phyloP scores from a whole-genome alignment of 768 basidiomycete genomes.

The Pulveroboletus sp. region DNA sequence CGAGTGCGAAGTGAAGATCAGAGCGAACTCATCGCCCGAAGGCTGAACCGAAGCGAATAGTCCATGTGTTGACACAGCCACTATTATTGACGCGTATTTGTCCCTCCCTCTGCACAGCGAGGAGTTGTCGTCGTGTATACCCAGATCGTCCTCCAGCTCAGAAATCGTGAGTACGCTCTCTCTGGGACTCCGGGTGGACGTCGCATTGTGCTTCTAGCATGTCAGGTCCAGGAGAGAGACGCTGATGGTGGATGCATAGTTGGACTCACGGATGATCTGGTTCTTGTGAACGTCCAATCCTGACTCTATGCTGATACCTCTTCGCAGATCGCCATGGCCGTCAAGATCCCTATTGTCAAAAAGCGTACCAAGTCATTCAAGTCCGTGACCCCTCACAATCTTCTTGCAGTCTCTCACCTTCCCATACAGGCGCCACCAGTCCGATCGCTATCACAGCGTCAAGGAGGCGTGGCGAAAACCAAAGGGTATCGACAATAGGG shows the following conservation, averaged over 20 bases:
- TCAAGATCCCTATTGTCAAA: constrained; percentile 77
- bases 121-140: constrained; percentile 2
- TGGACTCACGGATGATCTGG: constrained; percentile 20
- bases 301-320: constrained; percentile 12
- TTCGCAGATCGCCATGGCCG: constrained; percentile 38
- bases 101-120: not conserved
- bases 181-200: not conserved
- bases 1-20: not conserved
- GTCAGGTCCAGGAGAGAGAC: not conserved
- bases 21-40: not conserved
- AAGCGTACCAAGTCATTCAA: constrained; percentile 98
- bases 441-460: constrained; percentile 93
- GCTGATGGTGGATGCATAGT: constrained; percentile 20
- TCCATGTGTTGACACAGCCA: constrained; percentile 24
- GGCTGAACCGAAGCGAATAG: not conserved
- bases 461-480: constrained; percentile 99
- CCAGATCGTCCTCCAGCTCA: constrained; percentile 43
- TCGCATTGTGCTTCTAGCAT: not conserved
- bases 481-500: constrained; percentile 99
- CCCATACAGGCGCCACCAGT: constrained; percentile 86
- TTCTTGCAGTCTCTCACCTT: constrained; percentile 11
- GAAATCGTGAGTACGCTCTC: constrained; percentile 47
- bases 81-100: constrained; percentile 24
- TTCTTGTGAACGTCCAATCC: not conserved
- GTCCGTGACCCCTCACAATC: constrained; percentile 42